Percentiles rank a stretch among this genome's conserved stretches.
Conservation (phyloP, 768 basidiomycete species). For the Mycena albidolilacea region DNA sequence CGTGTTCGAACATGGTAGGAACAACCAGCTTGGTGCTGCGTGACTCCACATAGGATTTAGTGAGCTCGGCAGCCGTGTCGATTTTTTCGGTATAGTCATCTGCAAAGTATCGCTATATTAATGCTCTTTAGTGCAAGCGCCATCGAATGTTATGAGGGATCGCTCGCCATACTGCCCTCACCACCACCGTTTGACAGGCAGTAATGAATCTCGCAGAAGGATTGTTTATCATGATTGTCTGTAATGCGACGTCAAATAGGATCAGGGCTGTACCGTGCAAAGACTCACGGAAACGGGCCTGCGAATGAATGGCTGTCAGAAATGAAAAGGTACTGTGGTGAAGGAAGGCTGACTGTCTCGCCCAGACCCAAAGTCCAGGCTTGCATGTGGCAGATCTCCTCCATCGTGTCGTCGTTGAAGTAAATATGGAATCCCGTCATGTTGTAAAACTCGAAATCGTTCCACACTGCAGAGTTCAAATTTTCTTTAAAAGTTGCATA, state of each 20-base stretch:
- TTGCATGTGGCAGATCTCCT: slow-evolving; percentile 45
- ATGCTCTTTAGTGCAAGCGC: background rate
- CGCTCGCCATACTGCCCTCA: slow-evolving; percentile 24
- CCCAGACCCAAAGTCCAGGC: slow-evolving; percentile 47
- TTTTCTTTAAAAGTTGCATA: background rate
- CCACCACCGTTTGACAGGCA: slow-evolving; percentile 41
- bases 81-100: slow-evolving; percentile 30
- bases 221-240: slow-evolving; percentile 34
- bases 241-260: slow-evolving; percentile 10
- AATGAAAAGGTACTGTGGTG: background rate
- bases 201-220: slow-evolving; percentile 44
- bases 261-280: background rate
- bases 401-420: slow-evolving; percentile 42
- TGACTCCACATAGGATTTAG: slow-evolving; percentile 29
- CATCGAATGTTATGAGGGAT: slow-evolving; percentile 4
- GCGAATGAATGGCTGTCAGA: background rate
- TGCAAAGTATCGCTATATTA: slow-evolving; percentile 25
- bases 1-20: slow-evolving; percentile 41
- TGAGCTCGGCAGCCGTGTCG: slow-evolving; percentile 30
- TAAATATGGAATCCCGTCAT: slow-evolving; percentile 46
- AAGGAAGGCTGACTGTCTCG: slow-evolving; percentile 30
- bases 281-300: slow-evolving; percentile 34
- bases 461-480: slow-evolving; percentile 14
- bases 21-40: slow-evolving; percentile 36
- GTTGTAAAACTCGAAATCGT: slow-evolving; percentile 50